Evolutionary conservation across 805 yeast genomes (phyloP).

Genomic region (Cyberlindnera americana): DNA sequence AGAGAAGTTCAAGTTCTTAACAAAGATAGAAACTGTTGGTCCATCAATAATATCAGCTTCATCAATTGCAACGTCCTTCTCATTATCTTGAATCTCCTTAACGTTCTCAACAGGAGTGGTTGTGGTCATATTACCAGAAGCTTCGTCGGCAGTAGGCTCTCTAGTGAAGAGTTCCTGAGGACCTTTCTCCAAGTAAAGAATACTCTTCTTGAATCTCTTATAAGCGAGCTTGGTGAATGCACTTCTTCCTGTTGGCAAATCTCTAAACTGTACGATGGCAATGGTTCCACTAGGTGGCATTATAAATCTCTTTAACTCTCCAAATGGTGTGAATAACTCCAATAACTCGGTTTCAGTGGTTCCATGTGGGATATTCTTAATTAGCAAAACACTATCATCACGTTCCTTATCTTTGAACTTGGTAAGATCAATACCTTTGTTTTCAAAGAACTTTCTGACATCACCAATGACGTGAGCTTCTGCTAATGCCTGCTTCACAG

Average conservation of each 20-base stretch:
- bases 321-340: constrained; percentile 76
- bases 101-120: constrained; percentile 25
- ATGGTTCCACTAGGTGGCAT: constrained; percentile 98
- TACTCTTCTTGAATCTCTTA: constrained; percentile 82
- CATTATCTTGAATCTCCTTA: constrained; percentile 27
- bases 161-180: constrained; percentile 75
- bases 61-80: constrained; percentile 30
- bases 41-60: constrained; percentile 49
- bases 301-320: constrained; percentile 72
- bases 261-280: constrained; percentile 87
- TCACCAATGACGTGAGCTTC: constrained; percentile 94
- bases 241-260: constrained; percentile 76
- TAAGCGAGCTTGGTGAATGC: constrained; percentile 88
- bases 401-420: constrained; percentile 63
- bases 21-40: constrained; percentile 83
- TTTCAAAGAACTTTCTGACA: constrained; percentile 83
- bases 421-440: constrained; percentile 78
- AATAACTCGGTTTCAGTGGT: constrained; percentile 78
- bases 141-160: constrained; percentile 39
- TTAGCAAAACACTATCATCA: constrained; percentile 76
- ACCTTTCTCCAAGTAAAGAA: constrained; percentile 89
- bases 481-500: constrained; percentile 95
- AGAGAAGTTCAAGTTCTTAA: constrained; percentile 86
- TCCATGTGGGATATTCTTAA: constrained; percentile 89
- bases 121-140: constrained; percentile 15